phyloP scores from a whole-genome alignment of 441 rosid species.

The Gossypium davidsonii region DNA sequence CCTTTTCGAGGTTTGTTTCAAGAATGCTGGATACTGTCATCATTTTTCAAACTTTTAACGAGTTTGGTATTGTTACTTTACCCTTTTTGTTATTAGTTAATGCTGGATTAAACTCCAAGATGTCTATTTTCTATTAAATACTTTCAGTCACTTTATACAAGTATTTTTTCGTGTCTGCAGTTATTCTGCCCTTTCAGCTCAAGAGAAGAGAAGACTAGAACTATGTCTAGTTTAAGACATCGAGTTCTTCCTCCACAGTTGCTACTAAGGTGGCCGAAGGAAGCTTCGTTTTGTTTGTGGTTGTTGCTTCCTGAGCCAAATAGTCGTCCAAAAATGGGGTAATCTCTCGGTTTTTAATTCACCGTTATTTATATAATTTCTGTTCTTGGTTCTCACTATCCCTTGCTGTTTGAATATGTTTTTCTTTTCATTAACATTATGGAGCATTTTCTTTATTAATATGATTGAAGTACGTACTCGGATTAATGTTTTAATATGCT shows the following conservation, averaged over 20 bases:
- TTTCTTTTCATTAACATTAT: neutral
- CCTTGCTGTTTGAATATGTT: neutral
- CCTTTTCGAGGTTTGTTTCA: conserved; percentile 72
- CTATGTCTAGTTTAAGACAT: conserved; percentile 91
- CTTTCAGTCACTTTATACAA: conserved; percentile 15
- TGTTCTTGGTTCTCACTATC: neutral
- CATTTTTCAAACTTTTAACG: conserved; percentile 1
- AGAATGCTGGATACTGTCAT: neutral
- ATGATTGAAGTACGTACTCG: neutral
- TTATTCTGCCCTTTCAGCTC: conserved; percentile 80
- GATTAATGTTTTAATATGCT: neutral
- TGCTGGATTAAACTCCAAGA: neutral
- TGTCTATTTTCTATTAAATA: neutral
- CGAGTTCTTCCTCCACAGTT: conserved; percentile 94
- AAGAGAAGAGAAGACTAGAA: conserved; percentile 79
- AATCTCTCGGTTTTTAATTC: conserved; percentile 16
- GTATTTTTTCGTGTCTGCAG: conserved; percentile 40
- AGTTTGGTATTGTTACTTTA: conserved; percentile 2
- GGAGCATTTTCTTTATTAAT: neutral
- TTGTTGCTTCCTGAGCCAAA: conserved; percentile 83
- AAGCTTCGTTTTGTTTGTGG: conserved; percentile 96
- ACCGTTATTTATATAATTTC: neutral
- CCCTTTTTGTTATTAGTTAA: neutral
- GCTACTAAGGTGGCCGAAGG: conserved; percentile 78
- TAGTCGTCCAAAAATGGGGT: conserved; percentile 77